Evolutionary conservation across 352 stramenopile species (phyloP), one percentile per base, ranked within the genome.

Genomic region (Globisporangium heterothallicum): DNA sequence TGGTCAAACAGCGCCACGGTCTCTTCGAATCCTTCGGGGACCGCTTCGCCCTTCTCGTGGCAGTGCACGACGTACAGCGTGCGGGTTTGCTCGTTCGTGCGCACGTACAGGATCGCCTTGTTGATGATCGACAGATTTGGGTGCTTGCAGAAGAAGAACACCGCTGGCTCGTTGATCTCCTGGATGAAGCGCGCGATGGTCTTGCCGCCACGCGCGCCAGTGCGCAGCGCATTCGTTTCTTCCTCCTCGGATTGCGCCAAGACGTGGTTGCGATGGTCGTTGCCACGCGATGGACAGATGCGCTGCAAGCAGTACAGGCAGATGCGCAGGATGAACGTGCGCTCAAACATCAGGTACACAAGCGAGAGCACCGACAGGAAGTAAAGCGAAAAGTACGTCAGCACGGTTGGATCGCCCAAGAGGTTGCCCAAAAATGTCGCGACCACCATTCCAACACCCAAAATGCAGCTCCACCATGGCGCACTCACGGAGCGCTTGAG

Each of bases 91-190:
- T 95, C 84, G 72, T 98, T 98, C 38, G 88, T 89, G 56, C 86
- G 86, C 63, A 98, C 92, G 64, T 98, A 98, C 49, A 98, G 58
- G 41, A 98, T 95, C 13, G 92, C 92, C 68, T 98, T 98, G 72
- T 98, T 98, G 59, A 98, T 84, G 42, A 88, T 81, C 61, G 94
- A 94, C 21, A 97, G 68, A 63, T 97, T 95, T 44, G 89, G 72
- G 6, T 78, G 73, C 76, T 98, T 98, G 73, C 72, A 89, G 61
- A 97, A 98, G 76, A 92, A 92, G 56, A 97, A 97, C 9, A 98
- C 70, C 40, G 90, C 87, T 43, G 90, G 91, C 67, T 94, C 74
- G 68, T 90, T 88, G 73, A 93, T 91, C 55, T 86, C 69, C 32
- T 73, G 84, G 42, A 91, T 96, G 59, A 74, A 82, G 9, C 79